phyloP scores from a whole-genome alignment of 352 stramenopile species.

The Pythium angustatum region DNA sequence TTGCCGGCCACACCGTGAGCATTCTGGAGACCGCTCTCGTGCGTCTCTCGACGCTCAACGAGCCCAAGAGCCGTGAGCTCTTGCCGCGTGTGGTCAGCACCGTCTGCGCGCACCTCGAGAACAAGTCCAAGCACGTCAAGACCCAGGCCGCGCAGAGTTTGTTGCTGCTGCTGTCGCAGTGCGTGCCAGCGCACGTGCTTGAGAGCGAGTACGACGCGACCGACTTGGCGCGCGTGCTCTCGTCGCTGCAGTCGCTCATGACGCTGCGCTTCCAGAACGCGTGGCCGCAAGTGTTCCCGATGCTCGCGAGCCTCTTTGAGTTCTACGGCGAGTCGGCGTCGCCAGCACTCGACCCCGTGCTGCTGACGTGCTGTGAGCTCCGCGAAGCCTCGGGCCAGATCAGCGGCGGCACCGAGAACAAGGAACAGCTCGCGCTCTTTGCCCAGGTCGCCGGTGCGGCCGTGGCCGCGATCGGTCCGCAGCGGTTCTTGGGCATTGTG shows the following conservation, averaged over 20 bases:
- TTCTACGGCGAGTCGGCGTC: constrained; percentile 65
- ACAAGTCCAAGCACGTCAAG: constrained; percentile 53
- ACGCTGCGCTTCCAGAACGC: constrained; percentile 81
- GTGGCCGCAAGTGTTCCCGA: constrained; percentile 77
- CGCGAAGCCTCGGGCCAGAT: constrained; percentile 80
- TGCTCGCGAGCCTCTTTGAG: constrained; percentile 71
- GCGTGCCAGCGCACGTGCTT: constrained; percentile 48
- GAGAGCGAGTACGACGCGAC: constrained; percentile 59
- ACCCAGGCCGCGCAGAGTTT: constrained; percentile 64
- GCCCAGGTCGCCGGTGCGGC: constrained; percentile 61
- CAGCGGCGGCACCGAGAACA: constrained; percentile 47
- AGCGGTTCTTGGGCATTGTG: constrained; percentile 71
- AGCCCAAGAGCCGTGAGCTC: constrained; percentile 56
- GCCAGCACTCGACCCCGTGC: constrained; percentile 61
- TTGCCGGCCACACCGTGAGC: constrained; percentile 66
- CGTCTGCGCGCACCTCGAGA: constrained; percentile 78
- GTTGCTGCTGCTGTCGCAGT: constrained; percentile 64
- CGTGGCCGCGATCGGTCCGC: constrained; percentile 63
- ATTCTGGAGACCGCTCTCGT: constrained; percentile 65
- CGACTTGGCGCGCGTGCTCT: constrained; percentile 64
- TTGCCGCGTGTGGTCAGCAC: constrained; percentile 75
- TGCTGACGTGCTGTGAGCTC: constrained; percentile 76
- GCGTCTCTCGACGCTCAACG: constrained; percentile 62
- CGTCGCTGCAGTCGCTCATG: constrained; percentile 79
- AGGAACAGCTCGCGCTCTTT: constrained; percentile 64